Evolutionary conservation across 176 grass and related monocot species (phyloP).

Genomic region (Dendrocalamus sinicus): DNA sequence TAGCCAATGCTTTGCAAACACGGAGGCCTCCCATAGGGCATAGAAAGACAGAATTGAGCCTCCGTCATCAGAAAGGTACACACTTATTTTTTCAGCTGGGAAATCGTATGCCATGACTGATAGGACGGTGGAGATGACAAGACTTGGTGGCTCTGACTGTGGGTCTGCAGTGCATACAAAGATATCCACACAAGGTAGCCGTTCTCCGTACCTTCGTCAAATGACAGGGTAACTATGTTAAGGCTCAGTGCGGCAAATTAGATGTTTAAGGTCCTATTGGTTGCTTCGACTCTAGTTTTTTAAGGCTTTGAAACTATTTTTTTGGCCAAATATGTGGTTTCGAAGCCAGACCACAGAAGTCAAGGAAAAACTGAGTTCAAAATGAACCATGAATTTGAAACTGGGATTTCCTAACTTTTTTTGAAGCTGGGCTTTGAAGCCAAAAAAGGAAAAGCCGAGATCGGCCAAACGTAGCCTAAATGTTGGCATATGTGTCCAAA

Average conservation of each 20-base stretch:
- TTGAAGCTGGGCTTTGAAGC: no score
- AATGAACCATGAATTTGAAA: no score
- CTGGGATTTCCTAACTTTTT: no score
- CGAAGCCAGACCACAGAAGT: no score
- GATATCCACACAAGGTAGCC: constrained; percentile 64
- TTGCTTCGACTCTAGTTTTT: no score
- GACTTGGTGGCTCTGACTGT: constrained; percentile 59
- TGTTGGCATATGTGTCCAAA: neutral
- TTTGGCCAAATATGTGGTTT: no score
- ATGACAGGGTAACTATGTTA: constrained; percentile 1
- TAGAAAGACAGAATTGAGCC: constrained; percentile 81
- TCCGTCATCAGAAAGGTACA: constrained; percentile 80
- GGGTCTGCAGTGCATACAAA: constrained; percentile 83
- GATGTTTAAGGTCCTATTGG: neutral
- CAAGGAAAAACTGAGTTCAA: no score
- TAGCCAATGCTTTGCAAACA: constrained; percentile 66
- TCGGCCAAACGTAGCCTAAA: neutral
- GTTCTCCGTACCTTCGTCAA: constrained; percentile 47
- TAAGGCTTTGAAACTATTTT: no score
- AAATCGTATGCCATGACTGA: constrained; percentile 79
- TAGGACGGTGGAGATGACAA: constrained; percentile 66
- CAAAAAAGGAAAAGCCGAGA: no score
- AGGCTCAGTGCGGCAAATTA: neutral
- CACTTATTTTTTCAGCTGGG: constrained; percentile 58
- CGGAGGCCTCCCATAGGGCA: constrained; percentile 63